These are phyloP conservation scores for Naganishia kalamii DNA, from an alignment of 768 basidiomycete genomes.

Conservation along the genomic window DNA sequence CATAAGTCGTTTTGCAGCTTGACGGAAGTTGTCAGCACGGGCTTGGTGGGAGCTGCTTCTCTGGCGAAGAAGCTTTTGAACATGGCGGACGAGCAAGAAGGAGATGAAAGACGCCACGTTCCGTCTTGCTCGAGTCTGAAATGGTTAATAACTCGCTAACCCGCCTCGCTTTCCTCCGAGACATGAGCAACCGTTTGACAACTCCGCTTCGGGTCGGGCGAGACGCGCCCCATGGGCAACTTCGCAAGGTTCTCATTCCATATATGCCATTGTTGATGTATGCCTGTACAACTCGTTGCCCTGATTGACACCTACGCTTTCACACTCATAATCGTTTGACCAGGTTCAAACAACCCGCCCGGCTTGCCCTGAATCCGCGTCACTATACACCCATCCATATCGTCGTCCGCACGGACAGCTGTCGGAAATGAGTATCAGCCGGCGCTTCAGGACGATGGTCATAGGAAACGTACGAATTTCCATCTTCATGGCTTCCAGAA, in stretches of 20 bases:
- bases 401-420: slow-evolving; percentile 30
- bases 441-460: neutral
- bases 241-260: neutral
- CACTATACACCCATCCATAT: slow-evolving; percentile 27
- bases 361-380: slow-evolving; percentile 23
- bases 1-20: slow-evolving; percentile 5
- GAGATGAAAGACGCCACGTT: too few relatives aligned
- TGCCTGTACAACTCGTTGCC: neutral
- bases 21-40: neutral
- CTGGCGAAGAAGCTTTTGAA: slow-evolving; percentile 1
- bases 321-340: slow-evolving; percentile 26
- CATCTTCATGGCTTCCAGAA: slow-evolving; percentile 38
- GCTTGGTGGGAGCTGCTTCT: neutral
- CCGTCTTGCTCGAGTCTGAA: neutral
- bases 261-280: neutral
- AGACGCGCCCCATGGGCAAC: neutral
- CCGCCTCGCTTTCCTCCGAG: neutral
- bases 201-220: slow-evolving; percentile 5
- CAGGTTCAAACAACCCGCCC: slow-evolving; percentile 29
- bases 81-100: slow-evolving; percentile 1
- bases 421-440: neutral
- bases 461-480: slow-evolving; percentile 30
- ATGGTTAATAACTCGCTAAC: neutral
- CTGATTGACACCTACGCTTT: neutral
- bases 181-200: neutral